phyloP scores from a whole-genome alignment of 257 asterid genomes.

The Linderniella brevidens region DNA sequence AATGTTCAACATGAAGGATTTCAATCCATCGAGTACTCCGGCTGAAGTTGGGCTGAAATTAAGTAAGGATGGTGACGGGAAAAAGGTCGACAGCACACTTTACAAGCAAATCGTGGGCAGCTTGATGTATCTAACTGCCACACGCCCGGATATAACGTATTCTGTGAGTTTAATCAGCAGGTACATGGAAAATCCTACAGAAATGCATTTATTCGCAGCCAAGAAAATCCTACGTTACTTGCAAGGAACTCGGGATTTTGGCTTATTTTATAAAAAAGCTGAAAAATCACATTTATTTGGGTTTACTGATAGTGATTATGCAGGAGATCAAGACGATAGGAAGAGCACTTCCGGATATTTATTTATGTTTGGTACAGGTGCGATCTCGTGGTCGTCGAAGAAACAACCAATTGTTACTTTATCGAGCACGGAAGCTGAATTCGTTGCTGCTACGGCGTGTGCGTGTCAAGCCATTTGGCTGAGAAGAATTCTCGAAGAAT shows the following conservation, averaged over 20 bases:
- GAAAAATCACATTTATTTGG: neutral
- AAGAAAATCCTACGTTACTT: neutral
- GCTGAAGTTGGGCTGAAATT: too few relatives aligned
- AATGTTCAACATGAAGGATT: too few relatives aligned
- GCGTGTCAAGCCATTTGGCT: neutral
- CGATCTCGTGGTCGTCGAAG: constrained; percentile 3
- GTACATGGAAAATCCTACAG: neutral
- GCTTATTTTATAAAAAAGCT: too few relatives aligned
- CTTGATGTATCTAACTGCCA: too few relatives aligned
- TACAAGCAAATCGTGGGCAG: too few relatives aligned
- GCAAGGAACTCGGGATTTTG: neutral
- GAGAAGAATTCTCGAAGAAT: too few relatives aligned
- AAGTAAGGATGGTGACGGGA: too few relatives aligned
- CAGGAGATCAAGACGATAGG: neutral
- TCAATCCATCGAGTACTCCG: too few relatives aligned
- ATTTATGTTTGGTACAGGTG: constrained; percentile 1
- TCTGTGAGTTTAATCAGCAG: neutral
- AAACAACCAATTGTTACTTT: constrained; percentile 2
- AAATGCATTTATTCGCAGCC: neutral
- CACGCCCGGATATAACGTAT: neutral
- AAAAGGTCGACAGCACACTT: too few relatives aligned
- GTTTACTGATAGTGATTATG: constrained; percentile 1
- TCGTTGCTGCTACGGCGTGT: neutral
- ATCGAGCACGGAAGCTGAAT: constrained; percentile 1
- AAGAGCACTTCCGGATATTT: neutral